Conservation (phyloP, 305 asterid genomes). For the Caryopteris hybrid region DNA sequence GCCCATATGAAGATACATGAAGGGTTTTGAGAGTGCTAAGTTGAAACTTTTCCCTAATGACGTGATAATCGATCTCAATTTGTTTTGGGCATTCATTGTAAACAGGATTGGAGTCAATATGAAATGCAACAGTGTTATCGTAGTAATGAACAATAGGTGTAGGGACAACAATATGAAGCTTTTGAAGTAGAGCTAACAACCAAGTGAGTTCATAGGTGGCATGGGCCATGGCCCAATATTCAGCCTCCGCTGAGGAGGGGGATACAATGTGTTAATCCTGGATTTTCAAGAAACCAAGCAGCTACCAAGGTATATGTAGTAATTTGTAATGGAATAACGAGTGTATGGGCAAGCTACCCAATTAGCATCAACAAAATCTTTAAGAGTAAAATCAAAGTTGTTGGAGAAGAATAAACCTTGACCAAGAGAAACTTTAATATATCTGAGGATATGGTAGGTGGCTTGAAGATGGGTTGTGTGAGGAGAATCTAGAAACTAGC, state of each 20-base stretch:
- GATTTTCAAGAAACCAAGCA: neutral
- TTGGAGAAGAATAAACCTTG: neutral
- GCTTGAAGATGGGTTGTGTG: neutral
- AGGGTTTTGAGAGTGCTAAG: neutral
- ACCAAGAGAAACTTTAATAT: no score
- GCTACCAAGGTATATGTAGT: neutral
- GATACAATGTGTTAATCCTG: no score
- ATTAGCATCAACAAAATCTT: neutral
- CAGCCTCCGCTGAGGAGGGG: neutral
- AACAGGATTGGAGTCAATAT: neutral
- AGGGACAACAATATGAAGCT: neutral
- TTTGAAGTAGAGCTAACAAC: neutral
- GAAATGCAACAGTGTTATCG: neutral
- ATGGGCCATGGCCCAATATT: neutral
- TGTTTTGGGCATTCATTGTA: neutral
- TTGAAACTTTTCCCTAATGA: neutral
- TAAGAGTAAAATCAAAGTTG: neutral
- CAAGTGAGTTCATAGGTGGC: neutral
- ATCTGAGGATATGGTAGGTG: neutral
- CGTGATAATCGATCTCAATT: no score
- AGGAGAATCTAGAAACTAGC: neutral
- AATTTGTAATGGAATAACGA: neutral
- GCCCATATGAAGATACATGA: neutral
- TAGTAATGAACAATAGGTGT: neutral
- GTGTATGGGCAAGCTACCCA: no score